phyloP scores from a whole-genome alignment of 148 eudicot species.

The Fagopyrum homotropicum region DNA sequence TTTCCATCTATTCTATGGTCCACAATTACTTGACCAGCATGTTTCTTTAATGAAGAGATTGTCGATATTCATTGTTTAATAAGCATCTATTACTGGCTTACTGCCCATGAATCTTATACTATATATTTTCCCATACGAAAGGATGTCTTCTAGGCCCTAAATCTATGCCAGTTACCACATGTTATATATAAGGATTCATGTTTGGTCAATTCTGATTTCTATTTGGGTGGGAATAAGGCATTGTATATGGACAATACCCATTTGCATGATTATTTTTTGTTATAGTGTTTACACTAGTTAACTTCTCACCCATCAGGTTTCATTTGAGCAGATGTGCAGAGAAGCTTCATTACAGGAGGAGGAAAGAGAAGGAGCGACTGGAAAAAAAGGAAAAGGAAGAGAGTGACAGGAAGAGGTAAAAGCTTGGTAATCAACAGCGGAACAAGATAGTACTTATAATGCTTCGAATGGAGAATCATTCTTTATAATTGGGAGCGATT shows the following conservation, averaged over 20 bases:
- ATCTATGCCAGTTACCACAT: not conserved
- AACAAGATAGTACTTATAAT: not conserved
- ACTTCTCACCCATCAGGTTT: not conserved
- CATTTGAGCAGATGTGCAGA: constrained; percentile 16
- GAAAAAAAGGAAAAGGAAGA: constrained; percentile 10
- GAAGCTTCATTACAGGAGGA: constrained; percentile 16
- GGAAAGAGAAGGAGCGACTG: constrained; percentile 5
- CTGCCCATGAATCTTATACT: no score
- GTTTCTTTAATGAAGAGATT: not conserved
- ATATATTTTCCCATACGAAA: no score
- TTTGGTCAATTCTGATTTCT: not conserved
- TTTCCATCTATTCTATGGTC: not conserved
- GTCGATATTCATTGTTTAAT: not conserved
- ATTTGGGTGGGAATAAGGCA: not conserved
- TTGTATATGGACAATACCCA: not conserved
- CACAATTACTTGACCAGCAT: not conserved
- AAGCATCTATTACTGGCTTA: not conserved
- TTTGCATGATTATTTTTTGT: not conserved
- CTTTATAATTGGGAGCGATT: not conserved
- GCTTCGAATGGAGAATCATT: not conserved
- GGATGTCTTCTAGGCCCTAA: not conserved
- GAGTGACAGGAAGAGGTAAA: constrained; percentile 6
- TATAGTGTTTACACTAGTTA: not conserved
- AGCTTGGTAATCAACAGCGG: not conserved
- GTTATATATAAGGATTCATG: not conserved